A percentile compares a stretch with the other conserved stretches of the same genome.
phyloP scores from a whole-genome alignment of 2,329 filamentous ascomycete species.

The Lizonia empirigonia region DNA sequence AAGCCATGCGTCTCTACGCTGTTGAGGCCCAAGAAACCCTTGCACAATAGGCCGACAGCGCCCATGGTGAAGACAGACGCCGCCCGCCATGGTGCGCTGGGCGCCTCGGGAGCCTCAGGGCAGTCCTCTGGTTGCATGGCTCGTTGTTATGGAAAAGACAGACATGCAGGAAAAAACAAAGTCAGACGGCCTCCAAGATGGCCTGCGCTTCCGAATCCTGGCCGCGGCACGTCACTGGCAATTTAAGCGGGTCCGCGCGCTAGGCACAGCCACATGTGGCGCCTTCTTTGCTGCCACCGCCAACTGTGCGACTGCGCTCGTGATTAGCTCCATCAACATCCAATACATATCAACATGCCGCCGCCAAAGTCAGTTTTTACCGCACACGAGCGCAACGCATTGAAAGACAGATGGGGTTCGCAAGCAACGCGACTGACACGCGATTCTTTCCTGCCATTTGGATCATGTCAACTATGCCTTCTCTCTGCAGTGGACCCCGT shows the following conservation, averaged over 20 bases:
- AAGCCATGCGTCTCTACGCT: constrained; percentile 77
- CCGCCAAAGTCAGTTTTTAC: constrained; percentile 73
- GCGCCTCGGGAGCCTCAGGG: constrained; percentile 51
- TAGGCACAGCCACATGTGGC: constrained; percentile 23
- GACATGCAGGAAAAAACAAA: constrained; percentile 19
- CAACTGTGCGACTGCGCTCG: constrained; percentile 6
- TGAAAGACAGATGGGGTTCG: constrained; percentile 81
- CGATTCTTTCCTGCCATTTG: constrained; percentile 92
- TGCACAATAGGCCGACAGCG: constrained; percentile 70
- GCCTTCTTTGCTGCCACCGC: constrained; percentile 9
- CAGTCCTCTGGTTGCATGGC: constrained; percentile 52
- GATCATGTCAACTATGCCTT: constrained; percentile 85
- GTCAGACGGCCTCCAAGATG: constrained; percentile 1
- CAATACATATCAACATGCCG: constrained; percentile 25
- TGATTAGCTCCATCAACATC: constrained; percentile 3
- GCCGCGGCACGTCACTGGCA: constrained; percentile 26
- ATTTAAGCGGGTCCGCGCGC: constrained; percentile 14
- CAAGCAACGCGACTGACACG: constrained; percentile 83
- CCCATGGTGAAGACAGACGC: constrained; percentile 78
- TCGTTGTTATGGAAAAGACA: constrained; percentile 18
- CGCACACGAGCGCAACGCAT: constrained; percentile 81
- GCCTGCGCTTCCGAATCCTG: constrained; percentile 5
- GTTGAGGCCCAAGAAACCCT: constrained; percentile 77
- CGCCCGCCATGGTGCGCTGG: constrained; percentile 71
- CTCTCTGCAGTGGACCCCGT: constrained; percentile 81